Evolutionary conservation across 2,329 filamentous ascomycete genomes (phyloP), one percentile per base, ranked within the genome.

Genomic region (Diaporthe longicolla): DNA sequence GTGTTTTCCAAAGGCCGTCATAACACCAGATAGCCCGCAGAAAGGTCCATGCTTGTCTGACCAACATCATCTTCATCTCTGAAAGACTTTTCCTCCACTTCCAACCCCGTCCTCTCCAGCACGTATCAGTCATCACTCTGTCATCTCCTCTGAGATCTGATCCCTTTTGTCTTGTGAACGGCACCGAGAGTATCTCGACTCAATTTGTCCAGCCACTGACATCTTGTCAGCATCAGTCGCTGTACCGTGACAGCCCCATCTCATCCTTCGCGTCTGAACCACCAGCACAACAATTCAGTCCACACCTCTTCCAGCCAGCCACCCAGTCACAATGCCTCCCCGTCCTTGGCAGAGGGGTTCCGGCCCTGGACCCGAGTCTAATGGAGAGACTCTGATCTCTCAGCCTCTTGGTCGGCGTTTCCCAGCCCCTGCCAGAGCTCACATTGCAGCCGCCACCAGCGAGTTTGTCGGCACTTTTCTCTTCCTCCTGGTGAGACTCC

Each of bases 391-490:
- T n/a, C 50, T 71, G n/a, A 65, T 70, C 68, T 71, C 71, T 19
- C 69, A 40, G 11, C 57, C 52, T 45, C 24, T 59, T 9, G 72
- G 70, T 54, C 63, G 57, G 65, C 72, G 65, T 19, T 55, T 68
- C 45, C 35, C 58, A 15, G 63, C 57, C 24, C 54, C 66, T 13
- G 29, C 70, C 70, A 76, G 77, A 72, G 85, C 85, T 70, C 79
- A 83, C 32, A 71, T 84, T 17, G 81, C 86, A 57, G 83, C 86
- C n/a, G 79, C 84, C 45, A 75, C 87, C 29, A 86, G 85, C 73
- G 87, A 89, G 80, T 87, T 89, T 63, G 84, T 86, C 76, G 87
- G 87, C 71, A 89, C 87, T 1, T 88, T 89, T 75, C 83, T 89
- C 79, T 89, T 89, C 79, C 82, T 89, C 0, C 84, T 88, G 50